Evolutionary conservation across 371 early-diverging fungal species (phyloP), one percentile per base, ranked within the genome.

Genomic region (Circinella umbellata): DNA sequence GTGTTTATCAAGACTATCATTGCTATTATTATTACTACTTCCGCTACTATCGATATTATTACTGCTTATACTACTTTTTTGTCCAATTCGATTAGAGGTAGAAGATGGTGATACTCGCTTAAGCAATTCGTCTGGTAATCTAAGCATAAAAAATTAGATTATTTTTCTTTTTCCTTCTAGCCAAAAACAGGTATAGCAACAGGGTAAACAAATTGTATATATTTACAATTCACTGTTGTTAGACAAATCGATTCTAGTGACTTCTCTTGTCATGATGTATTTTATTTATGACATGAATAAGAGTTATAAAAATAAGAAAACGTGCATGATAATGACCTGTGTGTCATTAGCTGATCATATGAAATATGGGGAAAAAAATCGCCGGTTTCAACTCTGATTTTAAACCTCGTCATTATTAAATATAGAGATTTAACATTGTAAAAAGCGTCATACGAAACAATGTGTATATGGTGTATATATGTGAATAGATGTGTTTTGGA

Each of bases 301-400:
- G 37, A 54, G 39, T 14, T 54, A n/a, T 6, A 48, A 49, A 35
- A 20, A n/a, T n/a, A 65, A 65, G 11, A 42, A 11, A 9, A 9
- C 6, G 11, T 9, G 11, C 6, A 42, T 42, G 42, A 9, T 42
- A 42, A 42, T 42, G 42, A 9, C 11, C 42, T 42, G 3, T 42
- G 11, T 42, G 11, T 42, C 11, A 6, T 42, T 3, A 9, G 11
- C 42, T 27, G 11, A 42, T 11, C 6, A 42, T 53, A 65, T 10
- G 27, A 57, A 54, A 53, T 54, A 48, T n/a, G n/a, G 27, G 27
- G 2, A 27, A 65, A 48, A 38, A 39, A 53, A 54, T 54, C 54
- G 63, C 42, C 48, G 63, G 62, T 61, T 61, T 61, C 46, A 61
- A 46, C 34, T 61, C 14, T 47, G 47, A 14, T 39, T 61, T 61